A percentile compares a stretch with the other conserved stretches of the same genome.
These are phyloP conservation scores for Pythium insidiosum DNA, from an alignment of 352 stramenopile genomes.

Conservation along the genomic window DNA sequence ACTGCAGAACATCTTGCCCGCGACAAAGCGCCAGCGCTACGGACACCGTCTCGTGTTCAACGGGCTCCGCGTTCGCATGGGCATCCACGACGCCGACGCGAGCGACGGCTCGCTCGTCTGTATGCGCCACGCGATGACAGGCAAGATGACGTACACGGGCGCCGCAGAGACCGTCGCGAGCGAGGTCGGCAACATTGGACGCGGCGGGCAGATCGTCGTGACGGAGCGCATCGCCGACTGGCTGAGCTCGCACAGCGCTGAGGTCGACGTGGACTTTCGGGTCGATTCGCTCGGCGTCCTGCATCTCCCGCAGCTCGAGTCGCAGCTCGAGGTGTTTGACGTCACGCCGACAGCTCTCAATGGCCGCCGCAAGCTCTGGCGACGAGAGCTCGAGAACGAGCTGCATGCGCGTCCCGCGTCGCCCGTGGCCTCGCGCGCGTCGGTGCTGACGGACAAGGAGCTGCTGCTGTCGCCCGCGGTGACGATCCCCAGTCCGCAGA, in stretches of 20 bases:
- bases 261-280: slow-evolving; percentile 11
- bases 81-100: slow-evolving; percentile 49
- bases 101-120: slow-evolving; percentile 44
- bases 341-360: too few relatives aligned
- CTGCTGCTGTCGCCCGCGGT: too few relatives aligned
- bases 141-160: slow-evolving; percentile 56
- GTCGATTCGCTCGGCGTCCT: slow-evolving; percentile 23
- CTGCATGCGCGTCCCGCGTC: too few relatives aligned
- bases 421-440: too few relatives aligned
- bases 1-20: slow-evolving; percentile 35
- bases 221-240: slow-evolving; percentile 48
- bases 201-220: slow-evolving; percentile 59
- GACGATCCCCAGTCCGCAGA: too few relatives aligned
- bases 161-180: slow-evolving; percentile 49
- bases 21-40: slow-evolving; percentile 44
- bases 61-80: slow-evolving; percentile 68
- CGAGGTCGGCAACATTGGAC: slow-evolving; percentile 56
- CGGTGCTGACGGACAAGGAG: too few relatives aligned
- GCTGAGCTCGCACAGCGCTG: slow-evolving; percentile 13
- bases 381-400: too few relatives aligned
- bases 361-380: too few relatives aligned
- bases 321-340: slow-evolving; percentile 33
- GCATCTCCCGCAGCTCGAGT: slow-evolving; percentile 28
- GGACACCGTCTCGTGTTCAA: slow-evolving; percentile 44
- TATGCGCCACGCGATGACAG: slow-evolving; percentile 52